A percentile compares a stretch with the other conserved stretches of the same genome.
These are phyloP conservation scores for Wickerhamiella australiensis DNA, from an alignment of 805 yeast species.

Conservation along the genomic window DNA sequence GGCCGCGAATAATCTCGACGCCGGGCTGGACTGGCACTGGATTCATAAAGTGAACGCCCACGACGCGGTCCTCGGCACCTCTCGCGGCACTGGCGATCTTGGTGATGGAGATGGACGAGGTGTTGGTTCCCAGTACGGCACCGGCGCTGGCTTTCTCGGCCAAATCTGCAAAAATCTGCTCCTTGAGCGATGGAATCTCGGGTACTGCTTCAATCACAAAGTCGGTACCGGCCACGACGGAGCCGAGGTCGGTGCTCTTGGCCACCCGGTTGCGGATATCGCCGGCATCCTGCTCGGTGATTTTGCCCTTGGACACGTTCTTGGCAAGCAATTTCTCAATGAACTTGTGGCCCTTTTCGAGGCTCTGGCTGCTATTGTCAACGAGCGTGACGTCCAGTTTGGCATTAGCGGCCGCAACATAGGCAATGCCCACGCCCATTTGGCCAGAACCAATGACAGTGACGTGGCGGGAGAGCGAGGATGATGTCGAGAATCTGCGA, in stretches of 20 bases:
- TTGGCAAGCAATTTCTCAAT: constrained; percentile 30
- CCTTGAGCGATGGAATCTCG: constrained; percentile 30
- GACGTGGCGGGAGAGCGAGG: constrained; percentile 12
- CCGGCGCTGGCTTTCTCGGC: constrained; percentile 24
- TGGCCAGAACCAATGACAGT: constrained; percentile 36
- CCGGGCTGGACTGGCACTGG: constrained; percentile 37
- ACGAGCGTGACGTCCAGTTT: constrained; percentile 29
- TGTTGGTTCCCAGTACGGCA: constrained; percentile 33
- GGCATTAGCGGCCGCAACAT: constrained; percentile 32
- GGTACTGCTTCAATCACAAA: constrained; percentile 36
- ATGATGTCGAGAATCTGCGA: neutral
- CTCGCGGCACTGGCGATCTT: constrained; percentile 35
- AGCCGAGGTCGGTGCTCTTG: constrained; percentile 19
- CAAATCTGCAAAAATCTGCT: constrained; percentile 27
- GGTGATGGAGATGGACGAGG: constrained; percentile 35
- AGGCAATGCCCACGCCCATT: constrained; percentile 36
- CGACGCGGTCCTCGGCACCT: constrained; percentile 32
- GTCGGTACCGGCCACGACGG: constrained; percentile 27
- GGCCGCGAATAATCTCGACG: constrained; percentile 33
- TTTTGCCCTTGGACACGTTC: constrained; percentile 29
- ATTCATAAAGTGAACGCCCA: constrained; percentile 36
- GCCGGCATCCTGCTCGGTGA: constrained; percentile 26
- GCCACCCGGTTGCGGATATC: constrained; percentile 25
- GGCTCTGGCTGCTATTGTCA: constrained; percentile 27
- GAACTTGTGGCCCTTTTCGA: constrained; percentile 28